A percentile compares a stretch with the other conserved stretches of the same genome.
These are phyloP conservation scores for Verticillium dahliae DNA, from an alignment of 2,329 filamentous ascomycete genomes.

Conservation along the genomic window DNA sequence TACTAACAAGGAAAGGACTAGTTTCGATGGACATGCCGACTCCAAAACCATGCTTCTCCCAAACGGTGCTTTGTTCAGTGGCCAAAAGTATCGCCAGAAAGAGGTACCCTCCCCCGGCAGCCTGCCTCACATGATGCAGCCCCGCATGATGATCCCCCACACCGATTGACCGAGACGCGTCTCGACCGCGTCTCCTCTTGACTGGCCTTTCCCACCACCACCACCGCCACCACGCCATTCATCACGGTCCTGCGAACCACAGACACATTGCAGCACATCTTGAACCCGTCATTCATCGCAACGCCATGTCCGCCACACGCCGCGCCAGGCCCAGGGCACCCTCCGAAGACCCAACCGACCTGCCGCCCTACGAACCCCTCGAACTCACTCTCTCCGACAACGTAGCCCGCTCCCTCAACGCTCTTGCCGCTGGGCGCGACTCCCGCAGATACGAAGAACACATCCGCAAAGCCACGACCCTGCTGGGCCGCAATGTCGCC, in stretches of 20 bases:
- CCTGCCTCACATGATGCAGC: neutral
- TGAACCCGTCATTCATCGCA: neutral
- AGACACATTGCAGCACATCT: neutral
- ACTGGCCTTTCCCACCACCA: neutral
- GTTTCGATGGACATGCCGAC: too few relatives aligned
- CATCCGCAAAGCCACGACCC: constrained; percentile 33
- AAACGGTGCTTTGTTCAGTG: too few relatives aligned
- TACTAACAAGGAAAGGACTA: too few relatives aligned
- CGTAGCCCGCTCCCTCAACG: constrained; percentile 30
- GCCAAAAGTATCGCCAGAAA: too few relatives aligned
- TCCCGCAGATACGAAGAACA: constrained; percentile 37
- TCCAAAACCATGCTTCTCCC: too few relatives aligned
- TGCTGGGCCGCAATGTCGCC: constrained; percentile 37
- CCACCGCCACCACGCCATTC: neutral
- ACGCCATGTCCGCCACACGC: neutral
- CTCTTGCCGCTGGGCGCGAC: constrained; percentile 34
- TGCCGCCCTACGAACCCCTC: constrained; percentile 46
- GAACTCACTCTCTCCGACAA: constrained; percentile 34
- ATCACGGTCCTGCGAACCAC: too few relatives aligned
- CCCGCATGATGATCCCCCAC: neutral
- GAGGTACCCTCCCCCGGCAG: neutral
- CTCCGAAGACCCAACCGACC: constrained; percentile 15
- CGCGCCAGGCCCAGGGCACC: neutral
- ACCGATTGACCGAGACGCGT: neutral
- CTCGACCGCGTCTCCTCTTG: neutral